Evolutionary conservation across 352 stramenopile species (phyloP), one percentile per base, ranked within the genome.

Genomic region (Phytophthora colocasiae): DNA sequence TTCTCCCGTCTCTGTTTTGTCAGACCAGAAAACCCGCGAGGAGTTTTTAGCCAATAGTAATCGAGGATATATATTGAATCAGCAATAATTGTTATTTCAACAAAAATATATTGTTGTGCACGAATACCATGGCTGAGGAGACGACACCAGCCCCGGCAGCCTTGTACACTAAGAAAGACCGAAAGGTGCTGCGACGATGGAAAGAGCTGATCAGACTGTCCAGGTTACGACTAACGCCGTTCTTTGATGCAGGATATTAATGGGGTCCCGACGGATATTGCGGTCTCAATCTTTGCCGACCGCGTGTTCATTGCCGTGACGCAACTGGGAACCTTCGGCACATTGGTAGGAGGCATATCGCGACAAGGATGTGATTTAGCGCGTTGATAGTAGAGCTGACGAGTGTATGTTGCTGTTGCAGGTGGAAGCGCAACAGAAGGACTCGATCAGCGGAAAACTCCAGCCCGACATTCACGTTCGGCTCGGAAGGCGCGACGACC

Each of bases 291-390:
- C 54, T 96, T 96, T 49, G 59, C 66, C 4, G 85, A 96, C 70
- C 85, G 86, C n/a, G 54, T 96, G 44, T 93, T 96, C 71, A 90
- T 96, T 47, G 77, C 65, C 4, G 84, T 93, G 59, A 93, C 85
- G 17, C 87, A 96, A 59, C 54, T 96, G 43, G 84, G 79, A 47
- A 96, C 85, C 0, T 94, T 96, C 39, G 87, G 84, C 57, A 94
- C 87, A 5, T 50, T 96, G 67, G 85, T 95, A 69, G 2, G 63
- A 8, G 19, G 24, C 14, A 6, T 9, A 46, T 36, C 8, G 31
- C 4, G 31, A 36, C 31, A 36, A 34, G 29, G 29, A 9, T 7
- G 22, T 1, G 22, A 2, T 22, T 22, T 22, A 22, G 22, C 22
- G 22, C 22, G 22, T 22, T 2, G 22, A 22, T 22, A 22, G 31